Evolutionary conservation across 345 rosid genomes (phyloP), one percentile per base, ranked within the genome.

Genomic region (Stellera chamaejasme): DNA sequence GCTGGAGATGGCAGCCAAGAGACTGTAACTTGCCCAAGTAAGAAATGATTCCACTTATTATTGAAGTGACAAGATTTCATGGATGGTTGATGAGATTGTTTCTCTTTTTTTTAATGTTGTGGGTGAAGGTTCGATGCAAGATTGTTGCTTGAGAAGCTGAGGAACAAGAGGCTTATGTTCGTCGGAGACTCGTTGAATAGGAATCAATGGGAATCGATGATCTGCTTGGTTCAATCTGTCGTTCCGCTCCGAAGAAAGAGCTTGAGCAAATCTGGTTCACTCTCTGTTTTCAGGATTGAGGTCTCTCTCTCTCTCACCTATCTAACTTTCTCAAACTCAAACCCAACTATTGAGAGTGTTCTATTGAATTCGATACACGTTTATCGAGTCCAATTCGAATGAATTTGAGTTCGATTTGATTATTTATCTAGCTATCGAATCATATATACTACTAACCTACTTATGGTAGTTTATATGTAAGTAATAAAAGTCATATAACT

Each of bases 181-280:
- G 91, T 93, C 47, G 99, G 99, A 60, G 99, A 94, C 71, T 94
- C 99, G 9, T 47, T 94, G 60, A 94, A 94, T 66, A 72, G 99
- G 51, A 94, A 94, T 50, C 99, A 93, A 53, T 93, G 99, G 99
- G 99, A 90, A 73, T 93, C 99, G 48, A 82, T 94, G 99, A 56
- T 90, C 66, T 94, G 99, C 69, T 69, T 94, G 78, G 88, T 75
- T 75, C 92, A 94, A 72, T 87, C 99, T 27, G 87, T 63, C 36
- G n/a, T 74, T 68, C 85, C 95, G 43, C 63, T 69, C 13, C 81
- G 84, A 39, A 72, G 73, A 51, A 93, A 93, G 54, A 83, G 80
- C 79, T 70, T 82, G 74, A 80, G 67, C 78, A 80, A 63, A 60
- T 50, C 76, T 45, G 88, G 87, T 13, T 83, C 95, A 28, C 81